phyloP scores from a whole-genome alignment of 345 rosid species.

The Triadica sebifera region DNA sequence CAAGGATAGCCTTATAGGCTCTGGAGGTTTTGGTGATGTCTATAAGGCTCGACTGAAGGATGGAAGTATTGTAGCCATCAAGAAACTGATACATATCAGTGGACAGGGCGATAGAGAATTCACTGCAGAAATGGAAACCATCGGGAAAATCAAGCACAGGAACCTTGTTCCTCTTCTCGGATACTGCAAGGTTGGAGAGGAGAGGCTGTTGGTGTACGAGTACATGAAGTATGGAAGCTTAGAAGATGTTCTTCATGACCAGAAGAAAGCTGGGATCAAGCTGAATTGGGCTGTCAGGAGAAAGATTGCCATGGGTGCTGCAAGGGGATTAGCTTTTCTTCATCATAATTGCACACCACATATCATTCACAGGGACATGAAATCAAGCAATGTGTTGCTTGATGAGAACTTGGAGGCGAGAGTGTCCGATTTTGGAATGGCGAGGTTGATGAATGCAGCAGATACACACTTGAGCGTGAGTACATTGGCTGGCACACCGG shows the following conservation, averaged over 20 bases:
- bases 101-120: slow-evolving; percentile 98
- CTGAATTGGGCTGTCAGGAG: slow-evolving; percentile 80
- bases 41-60: slow-evolving; percentile 87
- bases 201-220: slow-evolving; percentile 88
- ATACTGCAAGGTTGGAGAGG: slow-evolving; percentile 88
- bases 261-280: slow-evolving; percentile 59
- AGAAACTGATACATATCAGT: slow-evolving; percentile 85
- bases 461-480: slow-evolving; percentile 97
- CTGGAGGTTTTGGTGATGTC: slow-evolving; percentile 97
- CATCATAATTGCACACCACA: slow-evolving; percentile 88
- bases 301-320: slow-evolving; percentile 87
- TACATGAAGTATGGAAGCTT: slow-evolving; percentile 93
- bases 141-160: slow-evolving; percentile 89
- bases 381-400: slow-evolving; percentile 87
- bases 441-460: slow-evolving; percentile 78
- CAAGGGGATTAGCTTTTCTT: slow-evolving; percentile 84
- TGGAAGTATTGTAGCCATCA: slow-evolving; percentile 84
- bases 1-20: slow-evolving; percentile 77
- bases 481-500: slow-evolving; percentile 97
- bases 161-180: slow-evolving; percentile 94
- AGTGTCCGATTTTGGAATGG: slow-evolving; percentile 99
- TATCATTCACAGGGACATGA: too few relatives aligned
- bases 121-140: slow-evolving; percentile 97
- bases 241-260: slow-evolving; percentile 81
- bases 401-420: slow-evolving; percentile 88